Evolutionary conservation across 768 basidiomycete species (phyloP).

Genomic region (Mrakia gelida): DNA sequence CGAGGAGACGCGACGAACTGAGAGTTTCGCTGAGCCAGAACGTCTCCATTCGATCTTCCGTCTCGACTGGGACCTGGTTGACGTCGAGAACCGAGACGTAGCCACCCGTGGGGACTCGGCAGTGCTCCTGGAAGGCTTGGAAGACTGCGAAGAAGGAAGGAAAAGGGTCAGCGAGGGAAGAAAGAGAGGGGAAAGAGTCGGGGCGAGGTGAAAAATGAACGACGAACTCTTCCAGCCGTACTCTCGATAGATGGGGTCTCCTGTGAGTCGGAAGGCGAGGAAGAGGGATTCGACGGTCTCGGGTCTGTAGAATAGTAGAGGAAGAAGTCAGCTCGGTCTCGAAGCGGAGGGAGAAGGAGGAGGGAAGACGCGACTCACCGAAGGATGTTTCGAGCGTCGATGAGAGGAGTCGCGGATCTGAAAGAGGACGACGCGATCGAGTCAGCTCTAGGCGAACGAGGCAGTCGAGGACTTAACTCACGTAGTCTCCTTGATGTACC

Average conservation of each 20-base stretch:
- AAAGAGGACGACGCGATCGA: background rate
- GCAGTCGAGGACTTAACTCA: constrained; percentile 24
- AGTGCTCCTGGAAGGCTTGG: constrained; percentile 53
- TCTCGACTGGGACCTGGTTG: constrained; percentile 59
- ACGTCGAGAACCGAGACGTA: constrained; percentile 82
- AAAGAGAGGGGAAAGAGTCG: background rate
- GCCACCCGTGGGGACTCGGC: constrained; percentile 69
- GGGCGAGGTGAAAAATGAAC: background rate
- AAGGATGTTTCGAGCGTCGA: constrained; percentile 90
- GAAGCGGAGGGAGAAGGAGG: constrained; percentile 59
- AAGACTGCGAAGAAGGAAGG: constrained; percentile 42
- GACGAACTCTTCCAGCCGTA: constrained; percentile 42
- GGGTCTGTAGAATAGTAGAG: constrained; percentile 52
- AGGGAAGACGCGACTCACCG: constrained; percentile 51
- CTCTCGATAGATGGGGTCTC: constrained; percentile 71
- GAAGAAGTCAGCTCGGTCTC: background rate
- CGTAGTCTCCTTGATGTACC: constrained; percentile 71
- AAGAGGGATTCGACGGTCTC: constrained; percentile 95
- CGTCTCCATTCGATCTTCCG: constrained; percentile 94
- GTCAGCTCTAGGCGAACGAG: background rate
- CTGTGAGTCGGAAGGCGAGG: constrained; percentile 82
- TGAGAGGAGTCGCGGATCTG: constrained; percentile 40
- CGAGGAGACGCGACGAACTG: constrained; percentile 50
- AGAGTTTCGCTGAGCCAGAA: constrained; percentile 91
- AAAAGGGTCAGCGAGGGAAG: constrained; percentile 45